A percentile compares a stretch with the other conserved stretches of the same genome.
phyloP scores from a whole-genome alignment of 164 flowering plant genomes.

The Liquidambar formosana region DNA sequence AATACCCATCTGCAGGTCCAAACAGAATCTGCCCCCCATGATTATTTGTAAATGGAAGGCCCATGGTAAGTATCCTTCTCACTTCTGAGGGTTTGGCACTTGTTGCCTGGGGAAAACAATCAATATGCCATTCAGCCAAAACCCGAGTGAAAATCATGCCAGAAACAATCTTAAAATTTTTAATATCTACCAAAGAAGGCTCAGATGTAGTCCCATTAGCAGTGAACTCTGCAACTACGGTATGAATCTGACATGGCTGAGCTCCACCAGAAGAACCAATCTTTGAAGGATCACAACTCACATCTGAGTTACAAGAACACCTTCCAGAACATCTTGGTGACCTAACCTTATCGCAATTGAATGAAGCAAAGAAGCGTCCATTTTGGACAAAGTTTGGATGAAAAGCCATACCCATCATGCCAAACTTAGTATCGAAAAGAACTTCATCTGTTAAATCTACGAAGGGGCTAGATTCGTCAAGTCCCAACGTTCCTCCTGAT shows the following conservation, averaged over 20 bases:
- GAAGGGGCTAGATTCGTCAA: conserved; percentile 39
- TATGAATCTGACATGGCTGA: conserved; percentile 34
- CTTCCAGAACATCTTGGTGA: conserved; percentile 40
- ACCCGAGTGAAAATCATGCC: not conserved
- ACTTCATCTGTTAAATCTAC: conserved; percentile 46
- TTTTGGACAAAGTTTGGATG: conserved; percentile 46
- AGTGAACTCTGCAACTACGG: conserved; percentile 31
- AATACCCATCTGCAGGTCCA: conserved; percentile 80
- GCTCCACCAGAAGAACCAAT: conserved; percentile 11
- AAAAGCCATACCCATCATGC: conserved; percentile 49
- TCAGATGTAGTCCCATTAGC: conserved; percentile 27
- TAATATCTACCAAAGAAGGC: conserved; percentile 22
- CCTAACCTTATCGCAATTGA: conserved; percentile 37
- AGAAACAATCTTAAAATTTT: not conserved
- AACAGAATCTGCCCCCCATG: conserved; percentile 90
- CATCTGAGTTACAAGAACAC: conserved; percentile 51
- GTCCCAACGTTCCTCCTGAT: conserved; percentile 22
- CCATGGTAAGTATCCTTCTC: conserved; percentile 91
- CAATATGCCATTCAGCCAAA: not conserved
- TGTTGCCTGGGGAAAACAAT: conserved; percentile 47
- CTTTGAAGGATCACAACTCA: conserved; percentile 50
- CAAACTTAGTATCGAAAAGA: conserved; percentile 23
- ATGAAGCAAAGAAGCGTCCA: conserved; percentile 52
- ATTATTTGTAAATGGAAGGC: conserved; percentile 69
- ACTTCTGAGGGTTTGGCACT: conserved; percentile 75